These are phyloP conservation scores for Claviceps sp. DNA, from an alignment of 2,329 filamentous ascomycete genomes.

Conservation along the genomic window DNA sequence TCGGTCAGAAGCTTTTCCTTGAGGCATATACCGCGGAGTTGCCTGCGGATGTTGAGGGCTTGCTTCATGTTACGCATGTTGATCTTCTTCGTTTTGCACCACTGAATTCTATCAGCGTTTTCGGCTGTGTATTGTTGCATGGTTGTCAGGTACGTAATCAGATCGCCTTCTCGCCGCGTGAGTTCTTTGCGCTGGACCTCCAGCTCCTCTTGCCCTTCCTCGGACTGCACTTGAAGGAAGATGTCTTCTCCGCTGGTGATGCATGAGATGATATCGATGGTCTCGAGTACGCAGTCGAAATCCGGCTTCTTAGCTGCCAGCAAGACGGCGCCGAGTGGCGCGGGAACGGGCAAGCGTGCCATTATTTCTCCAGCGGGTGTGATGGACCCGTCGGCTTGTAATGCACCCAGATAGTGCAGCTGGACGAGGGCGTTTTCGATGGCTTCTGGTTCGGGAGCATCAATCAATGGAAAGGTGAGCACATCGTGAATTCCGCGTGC, in stretches of 20 bases:
- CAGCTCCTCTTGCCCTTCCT: conserved; percentile 40
- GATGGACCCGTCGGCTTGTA: conserved; percentile 59
- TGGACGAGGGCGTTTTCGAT: conserved; percentile 73
- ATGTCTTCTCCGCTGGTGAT: conserved; percentile 51
- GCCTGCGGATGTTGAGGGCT: conserved; percentile 47
- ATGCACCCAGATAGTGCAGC: conserved; percentile 63
- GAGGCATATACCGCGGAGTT: conserved; percentile 43
- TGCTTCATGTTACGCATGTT: conserved; percentile 49
- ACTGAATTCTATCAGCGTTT: conserved; percentile 38
- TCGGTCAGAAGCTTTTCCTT: conserved; percentile 36
- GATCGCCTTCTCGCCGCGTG: conserved; percentile 47
- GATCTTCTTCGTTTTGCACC: conserved; percentile 45
- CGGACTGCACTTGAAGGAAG: conserved; percentile 44
- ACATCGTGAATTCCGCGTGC: conserved; percentile 76
- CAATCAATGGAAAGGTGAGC: conserved; percentile 71
- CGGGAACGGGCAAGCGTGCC: conserved; percentile 70
- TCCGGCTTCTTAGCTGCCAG: conserved; percentile 62
- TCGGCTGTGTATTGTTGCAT: conserved; percentile 49
- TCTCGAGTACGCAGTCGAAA: conserved; percentile 62
- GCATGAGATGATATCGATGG: conserved; percentile 68
- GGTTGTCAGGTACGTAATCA: conserved; percentile 50
- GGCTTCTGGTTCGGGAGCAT: conserved; percentile 61
- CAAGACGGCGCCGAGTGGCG: conserved; percentile 67
- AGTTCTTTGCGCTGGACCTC: conserved; percentile 43
- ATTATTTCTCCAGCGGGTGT: conserved; percentile 64